Evolutionary conservation across 768 basidiomycete species (phyloP), one percentile per base, ranked within the genome.

Genomic region (Phanerochaete sordida): DNA sequence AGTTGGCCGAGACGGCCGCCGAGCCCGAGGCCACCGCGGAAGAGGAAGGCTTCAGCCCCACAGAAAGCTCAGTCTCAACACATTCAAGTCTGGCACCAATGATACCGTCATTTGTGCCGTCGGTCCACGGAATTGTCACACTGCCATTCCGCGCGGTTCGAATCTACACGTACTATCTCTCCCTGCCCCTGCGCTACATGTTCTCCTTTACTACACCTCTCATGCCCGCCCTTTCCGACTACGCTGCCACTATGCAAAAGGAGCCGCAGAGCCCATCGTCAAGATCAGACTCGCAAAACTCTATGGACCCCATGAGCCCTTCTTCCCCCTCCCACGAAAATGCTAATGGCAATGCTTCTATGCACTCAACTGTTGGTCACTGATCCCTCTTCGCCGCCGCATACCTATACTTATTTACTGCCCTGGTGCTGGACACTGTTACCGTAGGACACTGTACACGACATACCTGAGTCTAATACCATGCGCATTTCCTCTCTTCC

Each of bases 341-440:
- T 52, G 60, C 56, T 39, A 64, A 64, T 44, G 57, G 63, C 59
- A 62, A 66, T 46, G 55, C 63, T 23, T 33, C 47, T 51, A 50
- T 58, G 30, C 53, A 44, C 61, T n/a, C 31, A 24, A 57, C 76
- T 78, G 79, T 80, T 75, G 75, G 79, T 81, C 77, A 75, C 75
- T 80, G 76, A 78, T 75, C 6, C 30, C 66, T 78, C 73, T 68
- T 70, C 64, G 64, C 59, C 49, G 64, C 63, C 64, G 65, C 57
- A 61, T 61, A 59, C 50, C 68, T 72, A 77, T 74, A 71, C 75
- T 77, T 76, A 73, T 74, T 69, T 71, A 77, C 72, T 66, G 74
- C 19, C 19, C 31, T 68, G 74, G 73, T 77, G 75, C 77, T 75
- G 76, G 76, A 51, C 77, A 75, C 75, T 74, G 71, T 68, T 33